phyloP scores from a whole-genome alignment of 345 rosid genomes.

The Adansonia digitata region DNA sequence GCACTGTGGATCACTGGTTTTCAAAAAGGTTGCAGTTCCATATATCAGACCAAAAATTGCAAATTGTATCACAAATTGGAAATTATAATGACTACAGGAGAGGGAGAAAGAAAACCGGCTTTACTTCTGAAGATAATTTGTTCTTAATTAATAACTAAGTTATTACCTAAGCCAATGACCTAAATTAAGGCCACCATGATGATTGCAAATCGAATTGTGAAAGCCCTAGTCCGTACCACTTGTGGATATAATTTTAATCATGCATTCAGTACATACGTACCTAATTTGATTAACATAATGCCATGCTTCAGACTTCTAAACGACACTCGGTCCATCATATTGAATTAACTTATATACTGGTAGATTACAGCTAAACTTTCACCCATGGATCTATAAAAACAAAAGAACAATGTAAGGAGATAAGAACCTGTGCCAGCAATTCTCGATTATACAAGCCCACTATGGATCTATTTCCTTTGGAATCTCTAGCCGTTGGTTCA shows the following conservation, averaged over 20 bases:
- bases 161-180: constrained; percentile 4
- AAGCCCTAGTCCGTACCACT: neutral
- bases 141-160: neutral
- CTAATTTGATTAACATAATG: neutral
- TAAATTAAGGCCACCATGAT: neutral
- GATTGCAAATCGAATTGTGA: neutral
- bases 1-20: constrained; percentile 60
- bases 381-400: neutral
- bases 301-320: neutral
- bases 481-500: constrained; percentile 85
- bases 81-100: neutral
- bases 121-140: neutral
- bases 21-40: constrained; percentile 14
- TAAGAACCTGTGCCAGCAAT: constrained; percentile 88
- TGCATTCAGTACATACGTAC: neutral
- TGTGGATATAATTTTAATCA: neutral
- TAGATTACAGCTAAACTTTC: neutral
- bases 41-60: neutral
- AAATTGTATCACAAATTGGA: neutral
- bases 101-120: neutral
- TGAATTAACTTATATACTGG: neutral
- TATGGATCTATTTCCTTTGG: constrained; percentile 75
- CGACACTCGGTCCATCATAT: neutral
- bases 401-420: neutral
- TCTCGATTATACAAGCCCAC: constrained; percentile 75